A percentile compares a stretch with the other conserved stretches of the same genome.
These are phyloP conservation scores for Plectosphaerella plurivora DNA, from an alignment of 2,329 filamentous ascomycete species.

Conservation along the genomic window DNA sequence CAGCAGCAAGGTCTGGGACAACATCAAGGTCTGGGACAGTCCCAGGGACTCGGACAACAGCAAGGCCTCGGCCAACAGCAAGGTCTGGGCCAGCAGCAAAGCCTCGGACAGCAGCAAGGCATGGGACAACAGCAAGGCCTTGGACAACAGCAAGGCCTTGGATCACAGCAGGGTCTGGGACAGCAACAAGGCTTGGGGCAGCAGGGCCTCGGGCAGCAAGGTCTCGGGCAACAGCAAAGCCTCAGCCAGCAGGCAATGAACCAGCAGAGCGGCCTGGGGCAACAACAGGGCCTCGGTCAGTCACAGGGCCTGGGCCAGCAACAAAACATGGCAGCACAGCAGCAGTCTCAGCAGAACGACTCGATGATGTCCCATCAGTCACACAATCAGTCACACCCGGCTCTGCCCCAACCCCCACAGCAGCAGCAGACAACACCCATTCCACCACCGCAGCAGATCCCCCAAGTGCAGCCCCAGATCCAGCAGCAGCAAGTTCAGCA, in stretches of 20 bases:
- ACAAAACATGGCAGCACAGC: conserved; percentile 10
- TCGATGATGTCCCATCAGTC: neutral
- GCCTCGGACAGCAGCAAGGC: conserved; percentile 7
- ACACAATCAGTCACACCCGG: conserved; percentile 2
- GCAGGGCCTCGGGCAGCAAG: conserved; percentile 2
- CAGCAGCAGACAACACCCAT: neutral
- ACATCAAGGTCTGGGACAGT: conserved; percentile 8
- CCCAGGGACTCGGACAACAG: conserved; percentile 9
- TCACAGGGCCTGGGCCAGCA: conserved; percentile 10
- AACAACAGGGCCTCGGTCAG: conserved; percentile 6
- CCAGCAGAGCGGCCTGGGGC: conserved; percentile 6
- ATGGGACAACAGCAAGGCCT: conserved; percentile 6
- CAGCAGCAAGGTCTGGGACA: conserved; percentile 8
- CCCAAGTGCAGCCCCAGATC: neutral
- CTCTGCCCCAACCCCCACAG: neutral
- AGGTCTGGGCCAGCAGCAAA: conserved; percentile 8
- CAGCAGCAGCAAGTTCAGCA: conserved; percentile 25
- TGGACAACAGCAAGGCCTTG: conserved; percentile 8
- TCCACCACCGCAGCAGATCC: neutral
- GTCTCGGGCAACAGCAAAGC: conserved; percentile 4
- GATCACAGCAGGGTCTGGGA: conserved; percentile 7
- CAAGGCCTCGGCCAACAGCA: conserved; percentile 9
- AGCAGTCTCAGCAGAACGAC: conserved; percentile 4
- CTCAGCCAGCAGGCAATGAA: neutral
- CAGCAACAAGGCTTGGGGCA: conserved; percentile 6